phyloP scores from a whole-genome alignment of 768 basidiomycete genomes.

The Collybia mongolica region DNA sequence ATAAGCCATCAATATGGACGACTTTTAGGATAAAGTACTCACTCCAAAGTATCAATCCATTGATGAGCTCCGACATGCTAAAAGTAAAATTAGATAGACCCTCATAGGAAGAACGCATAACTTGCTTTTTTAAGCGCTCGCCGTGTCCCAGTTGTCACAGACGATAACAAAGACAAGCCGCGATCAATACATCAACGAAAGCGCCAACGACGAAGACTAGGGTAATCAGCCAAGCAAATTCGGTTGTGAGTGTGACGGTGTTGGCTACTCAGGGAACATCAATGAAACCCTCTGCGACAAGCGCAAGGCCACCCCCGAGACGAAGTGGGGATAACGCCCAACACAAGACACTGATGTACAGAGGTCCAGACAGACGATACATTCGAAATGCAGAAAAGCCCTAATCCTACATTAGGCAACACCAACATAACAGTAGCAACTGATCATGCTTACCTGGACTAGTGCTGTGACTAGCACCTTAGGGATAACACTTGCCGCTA shows the following conservation, averaged over 20 bases:
- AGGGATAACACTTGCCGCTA: slow-evolving; percentile 13
- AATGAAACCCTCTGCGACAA: slow-evolving; percentile 17
- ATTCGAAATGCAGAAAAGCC: slow-evolving; percentile 22
- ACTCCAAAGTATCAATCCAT: slow-evolving; percentile 22
- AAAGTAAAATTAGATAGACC: no score
- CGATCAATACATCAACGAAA: slow-evolving; percentile 20
- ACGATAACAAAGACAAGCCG: slow-evolving; percentile 19
- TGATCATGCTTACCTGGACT: slow-evolving; percentile 12
- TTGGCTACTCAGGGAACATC: slow-evolving; percentile 20
- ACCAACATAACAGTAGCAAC: no score
- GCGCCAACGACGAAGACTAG: slow-evolving; percentile 16
- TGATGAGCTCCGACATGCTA: slow-evolving; percentile 17
- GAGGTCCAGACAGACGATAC: slow-evolving; percentile 14
- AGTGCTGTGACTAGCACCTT: slow-evolving; percentile 19
- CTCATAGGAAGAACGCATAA: background rate
- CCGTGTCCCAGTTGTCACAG: background rate
- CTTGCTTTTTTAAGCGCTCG: background rate
- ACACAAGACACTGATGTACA: slow-evolving; percentile 12
- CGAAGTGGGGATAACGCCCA: slow-evolving; percentile 16
- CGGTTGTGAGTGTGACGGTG: slow-evolving; percentile 13
- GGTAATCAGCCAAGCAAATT: slow-evolving; percentile 23
- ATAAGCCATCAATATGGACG: background rate
- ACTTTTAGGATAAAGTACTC: slow-evolving; percentile 1
- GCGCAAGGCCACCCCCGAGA: slow-evolving; percentile 12
- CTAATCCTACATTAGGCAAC: slow-evolving; percentile 9